Base-by-base conservation (phyloP, 306 rosid genomes). In the Lablab purpureus region DNA sequence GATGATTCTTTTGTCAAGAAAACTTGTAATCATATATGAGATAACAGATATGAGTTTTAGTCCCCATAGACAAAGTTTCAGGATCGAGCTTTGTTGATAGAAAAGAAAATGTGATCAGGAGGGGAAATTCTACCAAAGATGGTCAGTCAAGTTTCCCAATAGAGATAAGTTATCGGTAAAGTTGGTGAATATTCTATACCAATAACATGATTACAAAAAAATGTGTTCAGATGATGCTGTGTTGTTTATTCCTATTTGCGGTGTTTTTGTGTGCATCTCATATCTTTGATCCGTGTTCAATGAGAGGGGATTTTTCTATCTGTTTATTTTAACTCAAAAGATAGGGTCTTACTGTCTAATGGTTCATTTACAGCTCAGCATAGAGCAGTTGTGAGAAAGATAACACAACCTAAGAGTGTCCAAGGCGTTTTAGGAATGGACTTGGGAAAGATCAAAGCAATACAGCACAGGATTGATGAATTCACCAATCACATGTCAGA, bases 381-480 rank as follows among this genome's bases (percentile, higher is more conserved):
- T 71, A 86, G 84, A 73, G 91, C 84, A 10, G 80, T 90, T 50
- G 97, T 90, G 2, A 87, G 94, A 84, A 89, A 89, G 72, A 62
- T 64, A 63, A 69, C 46, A 19, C 87, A 40, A 84, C 87, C 88
- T 9, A 88, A 83, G 88, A 70, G 32, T 23, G 85, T 83, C 25
- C 87, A 79, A 75, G 89, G 95, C 4, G 89, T 87, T 73, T 78
- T 92, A 49, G 97, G 97, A 77, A 88, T 92, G 90, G 85, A 86
- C 32, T 28, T 86, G 45, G 90, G 83, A 76, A 92, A 82, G 76
- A 90, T 80, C 73, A 86, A 79, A 82, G 91, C 84, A 52, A 83
- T 92, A 50, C 97, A 92, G 84, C 71, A 56, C 28, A 82, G 87
- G 85, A 88, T 90, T 41, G 93, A 90, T 1, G 87, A 88, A 30